Percentiles rank a stretch among this genome's conserved stretches.
phyloP scores from a whole-genome alignment of 148 eudicot species.

The Polygonum maritimum region DNA sequence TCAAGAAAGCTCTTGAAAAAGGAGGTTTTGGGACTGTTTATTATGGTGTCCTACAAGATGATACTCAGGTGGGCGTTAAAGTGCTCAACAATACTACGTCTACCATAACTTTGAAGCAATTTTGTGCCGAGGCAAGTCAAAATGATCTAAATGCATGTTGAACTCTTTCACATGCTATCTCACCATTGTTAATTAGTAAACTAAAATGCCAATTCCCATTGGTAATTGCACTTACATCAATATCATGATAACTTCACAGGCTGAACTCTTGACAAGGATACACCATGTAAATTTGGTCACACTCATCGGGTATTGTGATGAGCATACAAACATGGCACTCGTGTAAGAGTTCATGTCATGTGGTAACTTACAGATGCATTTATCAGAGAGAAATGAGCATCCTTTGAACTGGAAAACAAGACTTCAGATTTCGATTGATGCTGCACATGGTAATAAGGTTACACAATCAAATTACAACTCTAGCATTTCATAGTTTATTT shows the following conservation, averaged over 20 bases:
- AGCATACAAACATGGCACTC: slow-evolving; percentile 22
- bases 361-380: slow-evolving; percentile 20
- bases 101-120: slow-evolving; percentile 30
- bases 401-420: slow-evolving; percentile 28
- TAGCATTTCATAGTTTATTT: too few species aligned
- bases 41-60: slow-evolving; percentile 11
- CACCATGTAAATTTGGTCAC: slow-evolving; percentile 37
- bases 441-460: too few species aligned
- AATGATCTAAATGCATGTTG: too few species aligned
- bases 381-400: slow-evolving; percentile 7
- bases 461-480: too few species aligned
- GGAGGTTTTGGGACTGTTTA: slow-evolving; percentile 23
- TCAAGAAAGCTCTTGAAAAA: slow-evolving; percentile 8
- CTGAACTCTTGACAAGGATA: slow-evolving; percentile 27
- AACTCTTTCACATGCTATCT: too few species aligned
- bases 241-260: slow-evolving; percentile 12
- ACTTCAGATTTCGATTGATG: neutral
- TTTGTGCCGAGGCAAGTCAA: neutral
- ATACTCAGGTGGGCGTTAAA: slow-evolving; percentile 16
- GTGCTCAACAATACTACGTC: slow-evolving; percentile 16
- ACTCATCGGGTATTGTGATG: slow-evolving; percentile 38
- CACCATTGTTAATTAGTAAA: too few species aligned
- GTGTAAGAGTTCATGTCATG: slow-evolving; percentile 39
- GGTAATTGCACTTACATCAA: too few species aligned
- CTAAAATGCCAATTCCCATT: too few species aligned